phyloP scores from a whole-genome alignment of 228 moss, liverwort and hornwort genomes.

The Sphagnum magellanicum region DNA sequence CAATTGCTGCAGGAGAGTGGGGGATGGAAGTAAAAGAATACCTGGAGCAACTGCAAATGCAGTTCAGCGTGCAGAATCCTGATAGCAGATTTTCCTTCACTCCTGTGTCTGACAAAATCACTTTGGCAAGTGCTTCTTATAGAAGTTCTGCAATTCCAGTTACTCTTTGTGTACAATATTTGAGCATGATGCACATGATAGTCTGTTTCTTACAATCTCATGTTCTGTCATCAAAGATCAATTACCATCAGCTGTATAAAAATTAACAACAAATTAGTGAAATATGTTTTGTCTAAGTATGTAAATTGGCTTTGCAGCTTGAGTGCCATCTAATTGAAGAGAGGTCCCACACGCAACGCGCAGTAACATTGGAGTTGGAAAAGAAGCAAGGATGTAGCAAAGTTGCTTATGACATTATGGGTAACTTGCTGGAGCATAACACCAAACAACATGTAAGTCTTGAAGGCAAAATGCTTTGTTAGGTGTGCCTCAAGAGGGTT shows the following conservation, averaged over 20 bases:
- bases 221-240: too few relatives aligned
- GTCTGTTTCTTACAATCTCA: too few relatives aligned
- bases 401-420: slow-evolving; percentile 26
- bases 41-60: slow-evolving; percentile 15
- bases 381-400: slow-evolving; percentile 16
- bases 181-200: too few relatives aligned
- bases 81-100: slow-evolving; percentile 15
- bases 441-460: slow-evolving; percentile 37
- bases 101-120: slow-evolving; percentile 5
- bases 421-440: slow-evolving; percentile 18
- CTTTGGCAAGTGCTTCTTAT: slow-evolving; percentile 52
- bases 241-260: too few relatives aligned
- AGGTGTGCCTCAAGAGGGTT: background rate
- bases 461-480: background rate
- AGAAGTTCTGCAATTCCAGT: background rate
- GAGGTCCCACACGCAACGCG: slow-evolving; percentile 1
- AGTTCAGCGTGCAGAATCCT: slow-evolving; percentile 16
- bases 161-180: too few relatives aligned
- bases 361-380: slow-evolving; percentile 15
- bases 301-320: slow-evolving; percentile 9
- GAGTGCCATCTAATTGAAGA: slow-evolving; percentile 29
- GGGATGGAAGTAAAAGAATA: slow-evolving; percentile 16
- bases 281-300: too few relatives aligned
- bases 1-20: slow-evolving; percentile 2
- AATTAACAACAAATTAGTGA: too few relatives aligned